Percentiles rank a stretch among this genome's conserved stretches.
These are phyloP conservation scores for Elaeis oleifera DNA, from an alignment of 202 grass and related monocot genomes.

Conservation along the genomic window DNA sequence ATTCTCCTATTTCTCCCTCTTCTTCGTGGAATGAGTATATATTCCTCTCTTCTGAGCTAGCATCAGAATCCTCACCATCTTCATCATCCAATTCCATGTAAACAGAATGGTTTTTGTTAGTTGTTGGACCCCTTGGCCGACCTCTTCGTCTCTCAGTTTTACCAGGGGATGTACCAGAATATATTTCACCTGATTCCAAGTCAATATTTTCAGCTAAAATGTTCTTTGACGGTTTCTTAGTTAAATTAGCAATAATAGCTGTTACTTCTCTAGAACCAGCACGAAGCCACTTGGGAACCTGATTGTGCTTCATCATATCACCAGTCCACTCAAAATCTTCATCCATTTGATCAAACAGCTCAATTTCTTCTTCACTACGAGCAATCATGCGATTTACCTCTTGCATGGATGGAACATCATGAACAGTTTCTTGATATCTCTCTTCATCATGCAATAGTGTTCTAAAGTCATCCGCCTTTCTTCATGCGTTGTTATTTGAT, in stretches of 20 bases:
- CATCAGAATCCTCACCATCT: slow-evolving; percentile 36
- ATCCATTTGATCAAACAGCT: slow-evolving; percentile 98
- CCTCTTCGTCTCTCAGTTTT: slow-evolving; percentile 73
- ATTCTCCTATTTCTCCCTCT: slow-evolving; percentile 61
- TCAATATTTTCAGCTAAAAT: slow-evolving; percentile 39
- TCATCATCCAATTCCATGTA: slow-evolving; percentile 89
- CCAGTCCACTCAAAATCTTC: slow-evolving; percentile 93
- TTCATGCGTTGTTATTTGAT: slow-evolving; percentile 97
- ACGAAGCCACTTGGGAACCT: slow-evolving; percentile 94
- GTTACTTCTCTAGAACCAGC: slow-evolving; percentile 65
- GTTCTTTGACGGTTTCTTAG: slow-evolving; percentile 74
- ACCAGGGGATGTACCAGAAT: background rate
- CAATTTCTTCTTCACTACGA: slow-evolving; percentile 68
- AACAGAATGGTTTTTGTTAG: slow-evolving; percentile 48
- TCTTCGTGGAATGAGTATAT: slow-evolving; percentile 29
- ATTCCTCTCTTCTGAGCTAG: slow-evolving; percentile 37
- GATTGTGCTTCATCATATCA: slow-evolving; percentile 72
- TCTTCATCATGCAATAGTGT: slow-evolving; percentile 94
- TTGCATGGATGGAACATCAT: slow-evolving; percentile 93
- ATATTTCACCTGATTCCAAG: slow-evolving; percentile 33
- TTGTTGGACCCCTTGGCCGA: slow-evolving; percentile 29
- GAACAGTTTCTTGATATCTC: slow-evolving; percentile 87
- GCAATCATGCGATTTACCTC: slow-evolving; percentile 99
- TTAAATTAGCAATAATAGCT: slow-evolving; percentile 46
- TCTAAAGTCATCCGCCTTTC: slow-evolving; percentile 94